phyloP scores from a whole-genome alignment of 257 asterid genomes.

The Solanum paucissectum region DNA sequence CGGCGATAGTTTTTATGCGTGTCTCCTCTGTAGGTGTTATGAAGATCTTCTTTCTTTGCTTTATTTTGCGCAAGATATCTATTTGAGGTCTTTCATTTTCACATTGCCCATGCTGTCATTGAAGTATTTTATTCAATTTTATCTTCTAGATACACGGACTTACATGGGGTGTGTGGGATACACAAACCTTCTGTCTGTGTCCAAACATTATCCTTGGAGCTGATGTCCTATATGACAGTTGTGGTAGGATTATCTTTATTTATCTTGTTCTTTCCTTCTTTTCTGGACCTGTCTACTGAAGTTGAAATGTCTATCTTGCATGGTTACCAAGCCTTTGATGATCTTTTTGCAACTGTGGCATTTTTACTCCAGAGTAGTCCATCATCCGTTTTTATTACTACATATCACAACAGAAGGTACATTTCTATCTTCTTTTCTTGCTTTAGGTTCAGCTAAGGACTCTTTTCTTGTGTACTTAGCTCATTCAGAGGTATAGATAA shows the following conservation, averaged over 20 bases:
- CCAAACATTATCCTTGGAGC: slow-evolving; percentile 96
- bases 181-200: slow-evolving; percentile 37
- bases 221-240: slow-evolving; percentile 76
- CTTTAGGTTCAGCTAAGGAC: neutral
- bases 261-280: neutral
- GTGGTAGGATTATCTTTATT: slow-evolving; percentile 26
- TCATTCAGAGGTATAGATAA: neutral
- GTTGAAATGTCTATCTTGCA: neutral
- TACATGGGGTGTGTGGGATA: slow-evolving; percentile 88
- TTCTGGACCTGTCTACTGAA: neutral
- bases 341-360: slow-evolving; percentile 72
- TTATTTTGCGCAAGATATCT: neutral
- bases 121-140: neutral
- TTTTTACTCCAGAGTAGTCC: slow-evolving; percentile 63
- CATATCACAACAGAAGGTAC: slow-evolving; percentile 93
- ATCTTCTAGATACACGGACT: slow-evolving; percentile 59
- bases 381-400: slow-evolving; percentile 67
- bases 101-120: neutral
- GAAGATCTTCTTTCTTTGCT: neutral
- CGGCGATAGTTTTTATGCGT: neutral
- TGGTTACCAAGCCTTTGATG: slow-evolving; percentile 61
- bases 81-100: neutral
- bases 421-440: slow-evolving; percentile 3
- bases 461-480: neutral
- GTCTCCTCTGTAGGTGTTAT: neutral